phyloP scores from a whole-genome alignment of 495 filamentous ascomycete species.

The Aspergillus diversus region DNA sequence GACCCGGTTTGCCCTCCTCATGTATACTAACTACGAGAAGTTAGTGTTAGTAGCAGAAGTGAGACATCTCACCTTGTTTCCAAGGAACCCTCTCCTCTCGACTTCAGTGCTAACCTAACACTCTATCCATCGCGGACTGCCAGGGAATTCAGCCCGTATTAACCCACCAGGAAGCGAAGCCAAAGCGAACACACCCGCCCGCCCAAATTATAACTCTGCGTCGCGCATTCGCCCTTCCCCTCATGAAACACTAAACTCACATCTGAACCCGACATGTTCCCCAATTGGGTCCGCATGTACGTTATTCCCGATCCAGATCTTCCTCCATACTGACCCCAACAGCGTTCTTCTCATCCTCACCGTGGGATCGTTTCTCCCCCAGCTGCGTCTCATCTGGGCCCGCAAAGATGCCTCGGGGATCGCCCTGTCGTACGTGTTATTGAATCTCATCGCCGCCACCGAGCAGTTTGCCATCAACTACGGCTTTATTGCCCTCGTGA shows the following conservation, averaged over 20 bases:
- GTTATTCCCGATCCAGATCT: background rate
- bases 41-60: background rate
- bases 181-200: too few species aligned
- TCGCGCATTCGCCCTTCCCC: too few species aligned
- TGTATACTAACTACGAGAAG: too few species aligned
- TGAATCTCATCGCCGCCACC: conserved; percentile 11
- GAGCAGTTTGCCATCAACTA: conserved; percentile 8
- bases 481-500: background rate
- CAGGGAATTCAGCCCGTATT: too few species aligned
- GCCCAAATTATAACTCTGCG: background rate
- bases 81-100: too few species aligned
- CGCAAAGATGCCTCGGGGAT: conserved; percentile 13
- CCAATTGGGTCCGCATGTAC: conserved; percentile 5
- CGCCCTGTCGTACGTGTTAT: conserved; percentile 4
- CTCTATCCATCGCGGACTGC: too few species aligned
- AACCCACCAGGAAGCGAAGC: too few species aligned
- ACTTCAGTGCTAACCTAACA: too few species aligned
- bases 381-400: conserved; percentile 9
- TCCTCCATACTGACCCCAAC: background rate
- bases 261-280: background rate
- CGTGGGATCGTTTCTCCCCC: conserved; percentile 11
- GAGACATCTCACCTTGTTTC: background rate
- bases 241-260: too few species aligned
- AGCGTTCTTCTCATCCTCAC: conserved; percentile 10
- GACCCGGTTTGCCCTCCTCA: too few species aligned